phyloP scores from a whole-genome alignment of 176 grass and related monocot genomes.

The Ensete glaucum region DNA sequence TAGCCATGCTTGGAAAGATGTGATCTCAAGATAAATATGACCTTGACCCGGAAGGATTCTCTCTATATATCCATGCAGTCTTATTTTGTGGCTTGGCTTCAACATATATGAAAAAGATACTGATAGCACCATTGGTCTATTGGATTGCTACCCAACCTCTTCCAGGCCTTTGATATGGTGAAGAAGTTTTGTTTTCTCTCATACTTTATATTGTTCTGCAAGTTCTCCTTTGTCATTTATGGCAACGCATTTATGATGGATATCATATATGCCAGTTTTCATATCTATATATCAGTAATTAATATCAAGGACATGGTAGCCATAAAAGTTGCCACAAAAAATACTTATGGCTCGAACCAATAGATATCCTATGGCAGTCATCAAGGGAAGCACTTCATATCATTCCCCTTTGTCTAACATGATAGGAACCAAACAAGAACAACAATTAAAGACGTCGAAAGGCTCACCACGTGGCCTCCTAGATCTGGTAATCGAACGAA shows the following conservation, averaged over 20 bases:
- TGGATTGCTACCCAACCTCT: not conserved
- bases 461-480: constrained; percentile 8
- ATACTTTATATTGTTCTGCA: not conserved
- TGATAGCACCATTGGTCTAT: not conserved
- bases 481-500: constrained; percentile 7
- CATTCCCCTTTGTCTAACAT: no score
- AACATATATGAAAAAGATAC: not conserved
- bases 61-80: not conserved
- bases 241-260: no score
- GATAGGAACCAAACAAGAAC: not conserved
- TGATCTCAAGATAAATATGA: not conserved
- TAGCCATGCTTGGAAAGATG: not conserved
- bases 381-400: not conserved
- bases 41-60: no score
- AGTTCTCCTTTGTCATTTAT: no score
- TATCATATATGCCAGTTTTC: no score
- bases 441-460: not conserved
- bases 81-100: not conserved
- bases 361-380: not conserved
- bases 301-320: no score
- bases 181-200: not conserved
- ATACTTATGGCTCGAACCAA: not conserved
- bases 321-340: no score
- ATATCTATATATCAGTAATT: no score
- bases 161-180: no score